phyloP scores from a whole-genome alignment of 2,329 filamentous ascomycete genomes.

The Blumeria graminis region DNA sequence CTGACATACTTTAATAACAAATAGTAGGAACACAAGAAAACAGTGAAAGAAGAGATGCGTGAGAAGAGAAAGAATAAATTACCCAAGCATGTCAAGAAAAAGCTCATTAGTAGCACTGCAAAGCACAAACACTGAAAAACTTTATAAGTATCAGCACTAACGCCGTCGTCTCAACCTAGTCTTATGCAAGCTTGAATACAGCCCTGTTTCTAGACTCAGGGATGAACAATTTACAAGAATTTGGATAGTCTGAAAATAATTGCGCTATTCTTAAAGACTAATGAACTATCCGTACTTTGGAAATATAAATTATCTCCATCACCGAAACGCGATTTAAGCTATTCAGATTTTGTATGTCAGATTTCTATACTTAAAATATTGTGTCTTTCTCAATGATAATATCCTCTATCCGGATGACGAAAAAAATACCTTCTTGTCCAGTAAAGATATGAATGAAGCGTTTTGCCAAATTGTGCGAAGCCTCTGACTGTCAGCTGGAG shows the following conservation, averaged over 20 bases:
- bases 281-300: too few species aligned
- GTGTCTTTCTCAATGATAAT: not conserved
- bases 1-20: conserved; percentile 4
- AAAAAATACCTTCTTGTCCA: conserved; percentile 7
- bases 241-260: too few species aligned
- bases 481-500: conserved; percentile 6
- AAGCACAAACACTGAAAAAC: conserved; percentile 13
- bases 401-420: conserved; percentile 11
- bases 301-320: too few species aligned
- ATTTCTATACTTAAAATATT: too few species aligned
- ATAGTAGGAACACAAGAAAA: conserved; percentile 47
- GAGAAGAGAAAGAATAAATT: conserved; percentile 90
- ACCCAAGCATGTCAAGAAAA: conserved; percentile 90
- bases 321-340: too few species aligned
- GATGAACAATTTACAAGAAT: too few species aligned
- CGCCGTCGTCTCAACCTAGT: too few species aligned
- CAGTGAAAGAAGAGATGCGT: conserved; percentile 84
- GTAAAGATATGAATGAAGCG: conserved; percentile 5
- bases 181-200: too few species aligned
- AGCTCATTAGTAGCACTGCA: conserved; percentile 33
- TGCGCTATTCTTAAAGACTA: too few species aligned
- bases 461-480: conserved; percentile 8
- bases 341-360: too few species aligned
- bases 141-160: conserved; percentile 2
- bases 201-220: too few species aligned